phyloP scores from a whole-genome alignment of 805 yeast species.

The Geotrichum ghanense region DNA sequence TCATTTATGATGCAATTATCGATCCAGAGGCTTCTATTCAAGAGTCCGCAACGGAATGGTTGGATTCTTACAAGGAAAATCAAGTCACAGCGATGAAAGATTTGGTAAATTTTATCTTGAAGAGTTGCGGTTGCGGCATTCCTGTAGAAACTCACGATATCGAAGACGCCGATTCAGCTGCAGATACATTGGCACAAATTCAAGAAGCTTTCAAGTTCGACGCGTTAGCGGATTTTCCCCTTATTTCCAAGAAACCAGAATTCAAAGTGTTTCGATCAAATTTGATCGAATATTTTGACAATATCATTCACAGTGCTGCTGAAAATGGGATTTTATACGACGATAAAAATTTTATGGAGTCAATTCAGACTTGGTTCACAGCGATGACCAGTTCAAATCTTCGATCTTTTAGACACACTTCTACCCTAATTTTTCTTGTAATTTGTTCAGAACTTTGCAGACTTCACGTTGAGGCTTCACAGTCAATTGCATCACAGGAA shows the following conservation, averaged over 20 bases:
- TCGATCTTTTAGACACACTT: conserved; percentile 57
- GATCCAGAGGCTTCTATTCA: conserved; percentile 37
- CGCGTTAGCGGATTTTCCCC: conserved; percentile 57
- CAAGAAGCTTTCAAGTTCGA: conserved; percentile 50
- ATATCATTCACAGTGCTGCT: conserved; percentile 6
- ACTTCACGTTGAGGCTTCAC: conserved; percentile 15
- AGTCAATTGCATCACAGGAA: conserved; percentile 4
- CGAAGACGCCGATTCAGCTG: conserved; percentile 53
- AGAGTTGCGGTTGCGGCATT: conserved; percentile 61
- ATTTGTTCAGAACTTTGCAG: conserved; percentile 53
- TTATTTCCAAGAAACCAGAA: conserved; percentile 39
- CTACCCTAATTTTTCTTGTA: conserved; percentile 47
- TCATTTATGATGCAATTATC: conserved; percentile 32
- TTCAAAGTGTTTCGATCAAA: conserved; percentile 41
- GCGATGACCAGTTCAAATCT: conserved; percentile 58
- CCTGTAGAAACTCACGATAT: conserved; percentile 69
- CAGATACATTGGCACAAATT: conserved; percentile 63
- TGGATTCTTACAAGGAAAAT: conserved; percentile 37
- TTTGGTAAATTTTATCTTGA: conserved; percentile 55
- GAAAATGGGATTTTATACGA: neutral
- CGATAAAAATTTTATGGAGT: conserved; percentile 10
- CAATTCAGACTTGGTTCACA: conserved; percentile 47
- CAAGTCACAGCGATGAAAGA: conserved; percentile 42
- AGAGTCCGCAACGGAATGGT: conserved; percentile 47
- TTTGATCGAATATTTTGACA: conserved; percentile 42